These are phyloP conservation scores for Mycena olivaceomarginata DNA, from an alignment of 768 basidiomycete species.

Conservation along the genomic window DNA sequence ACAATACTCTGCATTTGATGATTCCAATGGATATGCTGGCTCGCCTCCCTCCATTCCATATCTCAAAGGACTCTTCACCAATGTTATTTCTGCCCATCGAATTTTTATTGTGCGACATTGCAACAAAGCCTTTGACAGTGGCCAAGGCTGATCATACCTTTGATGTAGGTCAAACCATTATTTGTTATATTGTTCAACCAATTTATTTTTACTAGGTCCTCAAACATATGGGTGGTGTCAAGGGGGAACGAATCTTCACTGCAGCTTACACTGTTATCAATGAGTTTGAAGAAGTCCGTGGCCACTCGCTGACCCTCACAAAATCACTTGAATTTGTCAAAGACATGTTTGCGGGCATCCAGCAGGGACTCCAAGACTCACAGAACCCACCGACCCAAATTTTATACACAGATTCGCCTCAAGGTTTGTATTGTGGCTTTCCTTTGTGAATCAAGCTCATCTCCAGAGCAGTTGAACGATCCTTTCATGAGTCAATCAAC, in stretches of 20 bases:
- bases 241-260: not conserved
- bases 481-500: constrained; percentile 13
- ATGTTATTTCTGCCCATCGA: not conserved
- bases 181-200: not conserved
- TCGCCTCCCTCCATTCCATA: constrained; percentile 1
- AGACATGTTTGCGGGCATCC: constrained; percentile 13
- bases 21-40: constrained; percentile 12
- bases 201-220: not conserved
- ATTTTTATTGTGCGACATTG: constrained; percentile 1
- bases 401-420: constrained; percentile 13
- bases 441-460: not conserved
- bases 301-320: not conserved
- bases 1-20: constrained; percentile 2
- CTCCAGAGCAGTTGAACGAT: not conserved
- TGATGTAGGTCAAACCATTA: not conserved
- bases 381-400: constrained; percentile 4
- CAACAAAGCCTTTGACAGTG: not conserved
- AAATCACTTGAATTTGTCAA: constrained; percentile 9
- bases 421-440: not conserved
- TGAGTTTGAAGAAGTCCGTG: constrained; percentile 6
- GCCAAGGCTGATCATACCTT: constrained; percentile 2
- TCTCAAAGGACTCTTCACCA: not conserved
- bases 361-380: not conserved
- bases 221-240: not conserved
- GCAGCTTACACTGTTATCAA: constrained; percentile 3